Conservation (phyloP, 2,329 filamentous ascomycete genomes). For the Paraphoma chrysanthemicola region DNA sequence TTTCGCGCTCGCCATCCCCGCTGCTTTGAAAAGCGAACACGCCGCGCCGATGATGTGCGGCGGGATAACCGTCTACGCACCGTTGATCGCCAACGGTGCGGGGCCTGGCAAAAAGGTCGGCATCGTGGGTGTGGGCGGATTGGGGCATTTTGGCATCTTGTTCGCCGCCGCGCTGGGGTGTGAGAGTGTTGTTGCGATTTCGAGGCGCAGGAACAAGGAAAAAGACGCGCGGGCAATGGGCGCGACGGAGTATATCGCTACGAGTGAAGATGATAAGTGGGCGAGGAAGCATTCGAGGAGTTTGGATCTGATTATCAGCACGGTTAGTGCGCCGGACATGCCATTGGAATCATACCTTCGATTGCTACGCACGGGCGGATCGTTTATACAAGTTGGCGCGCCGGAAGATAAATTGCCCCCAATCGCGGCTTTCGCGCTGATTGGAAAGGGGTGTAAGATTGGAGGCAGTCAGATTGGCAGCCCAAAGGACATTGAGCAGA, state of each 20-base stretch:
- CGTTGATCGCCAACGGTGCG: slow-evolving; percentile 69
- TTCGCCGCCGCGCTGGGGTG: slow-evolving; percentile 76
- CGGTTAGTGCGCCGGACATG: slow-evolving; percentile 66
- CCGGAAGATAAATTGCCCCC: slow-evolving; percentile 65
- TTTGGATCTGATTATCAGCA: slow-evolving; percentile 67
- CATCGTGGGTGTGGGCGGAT: slow-evolving; percentile 74
- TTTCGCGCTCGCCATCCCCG: slow-evolving; percentile 67
- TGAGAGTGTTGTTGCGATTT: slow-evolving; percentile 70
- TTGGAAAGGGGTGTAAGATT: slow-evolving; percentile 60
- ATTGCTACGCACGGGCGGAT: slow-evolving; percentile 66
- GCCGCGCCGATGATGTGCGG: slow-evolving; percentile 78
- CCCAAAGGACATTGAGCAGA: slow-evolving; percentile 66
- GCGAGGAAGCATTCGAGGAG: slow-evolving; percentile 63
- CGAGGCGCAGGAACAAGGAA: slow-evolving; percentile 64
- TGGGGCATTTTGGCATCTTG: slow-evolving; percentile 76
- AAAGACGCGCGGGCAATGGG: slow-evolving; percentile 68
- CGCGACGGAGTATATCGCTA: slow-evolving; percentile 68
- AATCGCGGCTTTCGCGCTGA: slow-evolving; percentile 65
- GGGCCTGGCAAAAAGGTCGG: slow-evolving; percentile 76
- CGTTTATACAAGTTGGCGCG: slow-evolving; percentile 72
- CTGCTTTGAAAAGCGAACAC: slow-evolving; percentile 55
- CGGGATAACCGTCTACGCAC: slow-evolving; percentile 76
- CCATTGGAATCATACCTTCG: slow-evolving; percentile 68
- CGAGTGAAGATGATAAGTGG: slow-evolving; percentile 57
- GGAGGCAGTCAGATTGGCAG: slow-evolving; percentile 58